phyloP scores from a whole-genome alignment of 2,329 filamentous ascomycete genomes.

The Pyricularia grisea region DNA sequence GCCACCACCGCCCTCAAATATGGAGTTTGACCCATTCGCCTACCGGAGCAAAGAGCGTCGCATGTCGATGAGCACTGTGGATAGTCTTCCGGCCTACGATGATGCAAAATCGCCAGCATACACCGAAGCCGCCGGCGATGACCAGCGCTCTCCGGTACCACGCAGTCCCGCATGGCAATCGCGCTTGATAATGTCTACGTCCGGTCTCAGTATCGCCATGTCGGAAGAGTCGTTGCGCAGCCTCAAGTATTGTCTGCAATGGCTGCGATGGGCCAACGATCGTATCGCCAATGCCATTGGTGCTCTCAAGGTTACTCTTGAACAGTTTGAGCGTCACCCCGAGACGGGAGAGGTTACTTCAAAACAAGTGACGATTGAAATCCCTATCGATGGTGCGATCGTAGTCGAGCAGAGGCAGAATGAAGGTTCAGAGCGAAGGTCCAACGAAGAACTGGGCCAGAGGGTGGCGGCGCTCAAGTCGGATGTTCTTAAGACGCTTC shows the following conservation, averaged over 20 bases:
- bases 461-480: conserved; percentile 58
- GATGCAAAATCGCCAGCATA: conserved; percentile 68
- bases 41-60: conserved; percentile 33
- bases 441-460: conserved; percentile 37
- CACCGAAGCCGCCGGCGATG: conserved; percentile 42
- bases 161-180: conserved; percentile 55
- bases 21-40: conserved; percentile 13
- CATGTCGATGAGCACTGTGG: conserved; percentile 58
- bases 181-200: conserved; percentile 80
- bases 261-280: conserved; percentile 73
- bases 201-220: conserved; percentile 83
- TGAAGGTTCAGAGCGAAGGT: conserved; percentile 5
- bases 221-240: conserved; percentile 79
- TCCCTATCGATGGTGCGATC: not conserved
- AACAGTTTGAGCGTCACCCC: conserved; percentile 60
- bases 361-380: conserved; percentile 12
- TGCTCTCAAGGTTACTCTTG: conserved; percentile 64
- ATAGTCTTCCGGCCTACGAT: conserved; percentile 77
- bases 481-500: conserved; percentile 70
- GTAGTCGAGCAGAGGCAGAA: not conserved
- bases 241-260: conserved; percentile 73
- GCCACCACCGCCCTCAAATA: conserved; percentile 4
- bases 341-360: conserved; percentile 11
- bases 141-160: conserved; percentile 11
- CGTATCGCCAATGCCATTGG: conserved; percentile 69